Conservation (phyloP, 768 basidiomycete species). For the Phylloporus scabripes region DNA sequence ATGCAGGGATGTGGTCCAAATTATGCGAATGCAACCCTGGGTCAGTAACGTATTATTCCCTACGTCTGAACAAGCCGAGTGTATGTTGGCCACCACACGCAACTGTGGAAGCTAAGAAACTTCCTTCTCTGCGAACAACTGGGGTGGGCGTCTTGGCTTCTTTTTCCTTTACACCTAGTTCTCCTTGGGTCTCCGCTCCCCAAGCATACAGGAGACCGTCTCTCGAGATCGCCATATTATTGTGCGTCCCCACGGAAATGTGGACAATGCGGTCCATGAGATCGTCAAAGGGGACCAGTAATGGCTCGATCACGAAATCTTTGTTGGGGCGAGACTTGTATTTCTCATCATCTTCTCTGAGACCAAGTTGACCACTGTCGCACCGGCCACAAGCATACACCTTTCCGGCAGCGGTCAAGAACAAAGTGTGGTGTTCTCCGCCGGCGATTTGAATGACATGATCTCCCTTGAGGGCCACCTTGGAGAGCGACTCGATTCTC, state of each 20-base stretch:
- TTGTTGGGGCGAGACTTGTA: constrained; percentile 48
- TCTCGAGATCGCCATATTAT: constrained; percentile 63
- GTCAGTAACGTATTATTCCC: constrained; percentile 26
- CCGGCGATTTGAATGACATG: constrained; percentile 68
- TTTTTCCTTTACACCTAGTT: constrained; percentile 60
- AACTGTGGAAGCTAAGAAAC: constrained; percentile 45
- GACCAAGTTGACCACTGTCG: constrained; percentile 80
- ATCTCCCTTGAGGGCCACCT: constrained; percentile 53
- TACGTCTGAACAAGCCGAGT: constrained; percentile 65
- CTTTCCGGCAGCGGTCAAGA: constrained; percentile 76
- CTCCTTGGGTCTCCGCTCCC: constrained; percentile 76
- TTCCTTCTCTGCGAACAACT: constrained; percentile 68
- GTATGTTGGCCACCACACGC: constrained; percentile 80
- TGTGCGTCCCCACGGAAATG: constrained; percentile 65
- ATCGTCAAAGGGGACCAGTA: constrained; percentile 60
- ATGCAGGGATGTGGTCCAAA: constrained; percentile 17
- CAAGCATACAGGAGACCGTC: constrained; percentile 68
- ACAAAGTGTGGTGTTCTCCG: constrained; percentile 87
- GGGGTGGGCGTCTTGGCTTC: constrained; percentile 59
- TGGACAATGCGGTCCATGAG: constrained; percentile 57
- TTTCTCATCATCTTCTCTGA: constrained; percentile 61
- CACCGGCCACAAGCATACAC: constrained; percentile 85
- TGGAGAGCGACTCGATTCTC: constrained; percentile 60
- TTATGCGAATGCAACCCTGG: constrained; percentile 12
- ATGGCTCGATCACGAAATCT: constrained; percentile 63